phyloP scores from a whole-genome alignment of 768 basidiomycete species.

The Bullera alba region DNA sequence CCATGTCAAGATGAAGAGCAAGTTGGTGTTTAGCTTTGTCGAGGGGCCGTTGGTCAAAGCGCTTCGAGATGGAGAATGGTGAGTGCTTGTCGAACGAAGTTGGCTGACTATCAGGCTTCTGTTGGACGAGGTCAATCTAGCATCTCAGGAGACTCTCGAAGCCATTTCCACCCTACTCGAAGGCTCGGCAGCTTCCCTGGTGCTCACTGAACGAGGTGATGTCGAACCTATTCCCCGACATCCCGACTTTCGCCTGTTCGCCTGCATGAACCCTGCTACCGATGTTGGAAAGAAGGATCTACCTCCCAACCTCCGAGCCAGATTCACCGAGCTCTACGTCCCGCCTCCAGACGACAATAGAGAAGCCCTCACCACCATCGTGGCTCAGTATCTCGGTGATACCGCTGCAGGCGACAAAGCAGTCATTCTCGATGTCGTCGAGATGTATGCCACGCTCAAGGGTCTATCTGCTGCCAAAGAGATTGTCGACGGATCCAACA shows the following conservation, averaged over 20 bases:
- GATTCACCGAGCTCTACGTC: constrained; percentile 93
- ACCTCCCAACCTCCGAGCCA: constrained; percentile 76
- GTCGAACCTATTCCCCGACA: constrained; percentile 84
- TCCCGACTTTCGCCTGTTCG: constrained; percentile 90
- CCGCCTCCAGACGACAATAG: constrained; percentile 87
- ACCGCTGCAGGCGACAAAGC: constrained; percentile 76
- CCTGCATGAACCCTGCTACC: constrained; percentile 99
- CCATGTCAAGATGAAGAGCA: constrained; percentile 73
- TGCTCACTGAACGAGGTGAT: constrained; percentile 85
- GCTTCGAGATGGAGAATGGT: constrained; percentile 84
- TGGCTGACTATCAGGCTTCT: constrained; percentile 60
- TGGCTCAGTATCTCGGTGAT: constrained; percentile 80
- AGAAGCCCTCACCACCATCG: constrained; percentile 78
- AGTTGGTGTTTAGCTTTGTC: constrained; percentile 88
- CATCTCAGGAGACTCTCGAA: constrained; percentile 88
- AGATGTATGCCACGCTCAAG: constrained; percentile 81
- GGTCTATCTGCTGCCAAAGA: constrained; percentile 62
- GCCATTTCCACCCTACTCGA: constrained; percentile 82
- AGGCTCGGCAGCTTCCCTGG: constrained; percentile 77
- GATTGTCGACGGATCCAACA: constrained; percentile 89
- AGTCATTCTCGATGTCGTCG: constrained; percentile 80
- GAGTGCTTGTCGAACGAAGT: constrained; percentile 40
- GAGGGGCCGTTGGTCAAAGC: constrained; percentile 95
- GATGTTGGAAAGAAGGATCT: constrained; percentile 98
- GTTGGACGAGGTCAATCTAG: constrained; percentile 92